Conservation (phyloP, 306 rosid species). For the Fagus sylvatica region DNA sequence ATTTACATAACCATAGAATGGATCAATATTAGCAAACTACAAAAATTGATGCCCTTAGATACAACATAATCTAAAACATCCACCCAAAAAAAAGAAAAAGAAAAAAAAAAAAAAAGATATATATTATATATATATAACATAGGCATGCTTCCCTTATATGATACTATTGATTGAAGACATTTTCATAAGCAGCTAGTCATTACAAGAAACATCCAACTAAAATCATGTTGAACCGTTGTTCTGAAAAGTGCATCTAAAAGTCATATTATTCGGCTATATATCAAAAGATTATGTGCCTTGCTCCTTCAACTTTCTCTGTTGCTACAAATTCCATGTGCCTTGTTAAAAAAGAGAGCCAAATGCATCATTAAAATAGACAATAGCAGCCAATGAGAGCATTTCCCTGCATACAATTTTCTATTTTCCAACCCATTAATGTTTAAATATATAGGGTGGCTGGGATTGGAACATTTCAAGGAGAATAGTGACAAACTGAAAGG, state of each 20-base stretch:
- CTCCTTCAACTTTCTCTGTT: neutral
- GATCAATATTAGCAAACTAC: too few species aligned
- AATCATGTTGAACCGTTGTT: conserved; percentile 6
- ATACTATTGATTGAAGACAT: neutral
- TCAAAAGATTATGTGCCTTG: neutral
- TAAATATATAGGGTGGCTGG: conserved; percentile 26
- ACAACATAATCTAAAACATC: too few species aligned
- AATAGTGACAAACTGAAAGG: conserved; percentile 67
- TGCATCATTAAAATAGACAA: conserved; percentile 7
- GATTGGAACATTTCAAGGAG: conserved; percentile 61
- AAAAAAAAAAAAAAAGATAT: too few species aligned
- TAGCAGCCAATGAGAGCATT: conserved; percentile 23
- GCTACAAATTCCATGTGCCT: conserved; percentile 6
- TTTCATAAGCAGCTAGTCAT: neutral
- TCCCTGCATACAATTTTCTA: neutral
- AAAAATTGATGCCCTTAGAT: too few species aligned
- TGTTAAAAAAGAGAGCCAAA: neutral
- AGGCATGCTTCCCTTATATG: neutral
- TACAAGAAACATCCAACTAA: neutral
- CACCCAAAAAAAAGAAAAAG: neutral
- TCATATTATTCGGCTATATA: conserved; percentile 26
- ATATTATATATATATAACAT: too few species aligned
- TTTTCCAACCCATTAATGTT: neutral
- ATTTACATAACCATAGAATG: too few species aligned
- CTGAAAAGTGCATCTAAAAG: conserved; percentile 9